Evolutionary conservation across 345 rosid genomes (phyloP).

Genomic region (Boechera stricta): DNA sequence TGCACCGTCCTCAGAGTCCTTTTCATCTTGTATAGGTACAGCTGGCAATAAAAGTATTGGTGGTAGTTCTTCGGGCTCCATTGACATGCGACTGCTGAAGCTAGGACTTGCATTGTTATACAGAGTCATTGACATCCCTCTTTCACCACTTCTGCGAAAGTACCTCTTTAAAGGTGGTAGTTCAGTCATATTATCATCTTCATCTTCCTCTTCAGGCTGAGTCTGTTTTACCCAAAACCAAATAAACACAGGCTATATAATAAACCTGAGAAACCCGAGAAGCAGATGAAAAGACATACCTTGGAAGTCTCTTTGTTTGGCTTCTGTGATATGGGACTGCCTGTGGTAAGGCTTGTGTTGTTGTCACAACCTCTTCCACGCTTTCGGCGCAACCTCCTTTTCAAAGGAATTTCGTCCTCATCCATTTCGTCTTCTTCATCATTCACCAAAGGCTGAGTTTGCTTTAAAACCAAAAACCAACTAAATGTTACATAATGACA

Average conservation of each 20-base stretch:
- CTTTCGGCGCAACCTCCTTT: conserved; percentile 59
- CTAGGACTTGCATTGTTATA: conserved; percentile 13
- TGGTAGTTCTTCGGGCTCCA: conserved; percentile 26
- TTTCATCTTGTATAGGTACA: neutral
- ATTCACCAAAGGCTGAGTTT: neutral
- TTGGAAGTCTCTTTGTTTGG: neutral
- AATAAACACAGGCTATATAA: neutral
- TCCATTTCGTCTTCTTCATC: neutral
- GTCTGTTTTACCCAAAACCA: neutral
- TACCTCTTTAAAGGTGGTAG: conserved; percentile 30
- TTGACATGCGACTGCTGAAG: conserved; percentile 34
- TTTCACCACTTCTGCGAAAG: conserved; percentile 6
- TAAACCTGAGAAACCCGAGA: neutral
- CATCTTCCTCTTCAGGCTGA: conserved; percentile 23
- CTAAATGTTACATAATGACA: neutral
- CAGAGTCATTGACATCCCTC: neutral
- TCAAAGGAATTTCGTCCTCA: conserved; percentile 51
- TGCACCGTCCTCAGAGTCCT: neutral
- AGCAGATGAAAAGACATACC: neutral
- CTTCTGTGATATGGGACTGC: neutral
- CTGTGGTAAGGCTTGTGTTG: neutral
- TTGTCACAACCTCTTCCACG: conserved; percentile 52
- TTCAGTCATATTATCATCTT: conserved; percentile 10
- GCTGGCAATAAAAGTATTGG: neutral
- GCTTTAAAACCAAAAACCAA: neutral